Percentiles rank a stretch among this genome's conserved stretches.
Evolutionary conservation across 2,329 filamentous ascomycete species (phyloP).

Genomic region (Alternaria gansuensis): DNA sequence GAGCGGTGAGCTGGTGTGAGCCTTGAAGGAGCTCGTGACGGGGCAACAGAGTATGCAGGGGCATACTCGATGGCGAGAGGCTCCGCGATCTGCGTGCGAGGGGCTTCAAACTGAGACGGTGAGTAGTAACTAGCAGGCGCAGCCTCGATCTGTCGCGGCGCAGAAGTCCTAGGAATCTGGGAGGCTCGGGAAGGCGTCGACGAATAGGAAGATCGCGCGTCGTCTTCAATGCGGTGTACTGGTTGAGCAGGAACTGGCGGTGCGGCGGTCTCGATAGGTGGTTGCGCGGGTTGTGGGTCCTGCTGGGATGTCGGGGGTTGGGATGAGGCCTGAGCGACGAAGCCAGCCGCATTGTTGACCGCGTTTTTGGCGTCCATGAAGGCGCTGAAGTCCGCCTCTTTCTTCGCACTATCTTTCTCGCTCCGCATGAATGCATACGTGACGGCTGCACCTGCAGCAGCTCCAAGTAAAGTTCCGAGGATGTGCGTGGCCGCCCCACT

Average conservation of each 20-base stretch:
- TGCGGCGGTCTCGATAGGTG: slow-evolving; percentile 31
- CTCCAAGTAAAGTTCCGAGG: slow-evolving; percentile 79
- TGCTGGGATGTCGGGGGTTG: slow-evolving; percentile 42
- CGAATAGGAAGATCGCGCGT: slow-evolving; percentile 50
- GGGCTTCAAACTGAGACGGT: slow-evolving; percentile 44
- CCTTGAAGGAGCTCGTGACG: slow-evolving; percentile 36
- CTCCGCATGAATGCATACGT: slow-evolving; percentile 77
- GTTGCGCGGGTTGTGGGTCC: slow-evolving; percentile 44
- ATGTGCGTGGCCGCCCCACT: slow-evolving; percentile 69
- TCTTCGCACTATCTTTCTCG: slow-evolving; percentile 60
- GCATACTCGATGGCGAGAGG: slow-evolving; percentile 48
- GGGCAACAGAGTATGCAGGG: slow-evolving; percentile 44
- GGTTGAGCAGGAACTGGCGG: slow-evolving; percentile 29
- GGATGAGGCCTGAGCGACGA: slow-evolving; percentile 41
- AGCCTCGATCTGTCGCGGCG: slow-evolving; percentile 52
- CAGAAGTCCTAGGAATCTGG: slow-evolving; percentile 27
- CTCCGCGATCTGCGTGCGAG: slow-evolving; percentile 37
- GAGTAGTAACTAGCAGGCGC: slow-evolving; percentile 49
- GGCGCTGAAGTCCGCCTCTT: slow-evolving; percentile 54
- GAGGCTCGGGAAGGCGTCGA: slow-evolving; percentile 19
- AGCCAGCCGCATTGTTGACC: slow-evolving; percentile 41
- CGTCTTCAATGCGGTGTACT: slow-evolving; percentile 52
- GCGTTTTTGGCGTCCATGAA: slow-evolving; percentile 47
- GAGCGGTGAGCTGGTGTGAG: slow-evolving; percentile 41
- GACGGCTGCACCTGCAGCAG: slow-evolving; percentile 77